Evolutionary conservation across 2,329 filamentous ascomycete species (phyloP), one percentile per base, ranked within the genome.

Genomic region (Diplodia corticola): DNA sequence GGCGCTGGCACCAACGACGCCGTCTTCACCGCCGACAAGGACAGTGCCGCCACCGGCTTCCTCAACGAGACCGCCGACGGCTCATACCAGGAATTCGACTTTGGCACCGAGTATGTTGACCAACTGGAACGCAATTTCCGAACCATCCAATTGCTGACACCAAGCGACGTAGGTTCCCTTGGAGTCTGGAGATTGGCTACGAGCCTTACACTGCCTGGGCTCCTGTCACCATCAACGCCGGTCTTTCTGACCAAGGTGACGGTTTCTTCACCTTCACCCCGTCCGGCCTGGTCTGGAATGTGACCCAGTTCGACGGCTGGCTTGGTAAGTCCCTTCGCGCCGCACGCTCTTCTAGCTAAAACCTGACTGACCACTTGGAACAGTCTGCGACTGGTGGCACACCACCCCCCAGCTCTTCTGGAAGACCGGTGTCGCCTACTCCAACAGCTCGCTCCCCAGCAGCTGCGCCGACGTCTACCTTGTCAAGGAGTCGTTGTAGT

Each of bases 321-420:
- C 30, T 67, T 12, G 67, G 67, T 68, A 61, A 59, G 67, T 67
- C 22, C 13, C n/a, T 26, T 44, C 55, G 26, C 12, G 15, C 48
- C 46, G 5, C 33, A 37, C 15, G 13, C 20, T 26, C 20, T 20
- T 7, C 2, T 24, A 12, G 30, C 22, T 44, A 9, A 17, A 15
- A 1, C 10, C 10, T 10, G 30, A 26, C 35, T 51, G 50, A 49
- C 37, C 22, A 10, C 2, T 26, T 26, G 17, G 33, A 50, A 30
- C 50, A 68, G 67, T 61, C 26, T 68, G 67, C 48, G 67, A 68
- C 20, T 68, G 67, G 67, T 67, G 64, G 64, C 65, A 68, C 57
- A 57, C 50, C 40, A 53, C 28, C 20, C 57, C 60, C 22, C 65
- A 68, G 59, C 67, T 68, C 30, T 68, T 68, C 53, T 68, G 65